These are phyloP conservation scores for Pseudomonodictys pantanalensis DNA, from an alignment of 495 filamentous ascomycete species.

Conservation along the genomic window DNA sequence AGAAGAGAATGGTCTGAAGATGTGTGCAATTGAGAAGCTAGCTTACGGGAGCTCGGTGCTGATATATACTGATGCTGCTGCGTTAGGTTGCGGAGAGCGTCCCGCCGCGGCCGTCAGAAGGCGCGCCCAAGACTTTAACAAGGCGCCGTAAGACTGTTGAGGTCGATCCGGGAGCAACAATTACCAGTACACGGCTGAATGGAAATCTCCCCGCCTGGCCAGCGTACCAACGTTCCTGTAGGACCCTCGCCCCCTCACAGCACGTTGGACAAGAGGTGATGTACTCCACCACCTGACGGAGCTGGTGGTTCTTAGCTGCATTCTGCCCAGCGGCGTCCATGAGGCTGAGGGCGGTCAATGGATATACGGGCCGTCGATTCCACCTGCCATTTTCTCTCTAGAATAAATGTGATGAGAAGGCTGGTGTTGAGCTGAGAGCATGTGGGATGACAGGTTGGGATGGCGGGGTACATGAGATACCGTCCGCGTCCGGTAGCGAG, in stretches of 20 bases:
- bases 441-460: constrained; percentile 1
- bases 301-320: constrained; percentile 3
- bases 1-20: neutral
- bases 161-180: neutral
- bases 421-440: neutral
- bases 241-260: no score
- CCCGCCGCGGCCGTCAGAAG: constrained; percentile 24
- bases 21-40: neutral
- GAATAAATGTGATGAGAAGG: neutral
- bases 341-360: constrained; percentile 27
- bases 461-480: constrained; percentile 17
- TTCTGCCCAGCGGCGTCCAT: constrained; percentile 22
- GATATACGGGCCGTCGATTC: constrained; percentile 29
- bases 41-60: constrained; percentile 3
- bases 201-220: constrained; percentile 6
- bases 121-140: constrained; percentile 12
- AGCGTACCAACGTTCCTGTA: neutral
- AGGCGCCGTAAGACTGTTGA: constrained; percentile 7
- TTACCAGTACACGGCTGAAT: constrained; percentile 5
- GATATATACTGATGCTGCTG: constrained; percentile 22
- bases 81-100: constrained; percentile 24
- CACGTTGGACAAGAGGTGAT: neutral
- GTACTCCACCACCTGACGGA: constrained; percentile 4
- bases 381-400: constrained; percentile 16
- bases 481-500: no score